Conservation (phyloP, 352 stramenopile species). For the Phytopythium boreale region DNA sequence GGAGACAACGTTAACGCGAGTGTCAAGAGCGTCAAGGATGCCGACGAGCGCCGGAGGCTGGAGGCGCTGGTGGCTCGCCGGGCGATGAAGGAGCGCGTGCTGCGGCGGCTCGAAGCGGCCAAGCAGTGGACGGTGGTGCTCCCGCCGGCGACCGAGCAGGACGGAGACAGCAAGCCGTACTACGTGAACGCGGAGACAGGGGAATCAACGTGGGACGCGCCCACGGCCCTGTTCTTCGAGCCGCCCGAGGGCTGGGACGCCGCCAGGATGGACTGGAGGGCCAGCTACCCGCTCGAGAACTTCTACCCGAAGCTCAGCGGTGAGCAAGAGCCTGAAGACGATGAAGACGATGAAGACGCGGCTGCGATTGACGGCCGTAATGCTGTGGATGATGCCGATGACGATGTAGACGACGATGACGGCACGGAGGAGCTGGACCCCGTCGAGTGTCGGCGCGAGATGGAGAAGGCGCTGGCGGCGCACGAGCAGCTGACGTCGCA, state of each 20-base stretch:
- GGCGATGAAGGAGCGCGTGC: constrained; percentile 34
- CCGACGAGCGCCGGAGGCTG: constrained; percentile 25
- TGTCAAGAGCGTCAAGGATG: constrained; percentile 24
- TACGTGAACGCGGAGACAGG: constrained; percentile 55
- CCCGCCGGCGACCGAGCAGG: constrained; percentile 9
- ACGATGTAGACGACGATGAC: constrained; percentile 12
- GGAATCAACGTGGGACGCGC: constrained; percentile 52
- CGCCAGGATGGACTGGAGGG: constrained; percentile 55
- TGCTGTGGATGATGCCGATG: background rate
- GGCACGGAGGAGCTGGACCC: constrained; percentile 34
- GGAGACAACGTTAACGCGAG: constrained; percentile 7
- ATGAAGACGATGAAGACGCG: constrained; percentile 8
- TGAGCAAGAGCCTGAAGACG: background rate
- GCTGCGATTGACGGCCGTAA: background rate
- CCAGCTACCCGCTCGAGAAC: constrained; percentile 39
- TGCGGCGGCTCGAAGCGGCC: constrained; percentile 34
- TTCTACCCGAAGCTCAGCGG: constrained; percentile 28
- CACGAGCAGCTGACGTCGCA: constrained; percentile 29
- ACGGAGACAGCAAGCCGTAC: constrained; percentile 37
- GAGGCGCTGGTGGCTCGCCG: constrained; percentile 37
- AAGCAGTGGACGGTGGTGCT: constrained; percentile 55
- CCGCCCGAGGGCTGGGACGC: constrained; percentile 51
- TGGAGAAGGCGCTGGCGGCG: constrained; percentile 33
- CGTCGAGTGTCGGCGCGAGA: constrained; percentile 32
- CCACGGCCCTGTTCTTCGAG: constrained; percentile 56